Conservation (phyloP, 1,284 basidiomycete genomes). For the Serendipita sp. region DNA sequence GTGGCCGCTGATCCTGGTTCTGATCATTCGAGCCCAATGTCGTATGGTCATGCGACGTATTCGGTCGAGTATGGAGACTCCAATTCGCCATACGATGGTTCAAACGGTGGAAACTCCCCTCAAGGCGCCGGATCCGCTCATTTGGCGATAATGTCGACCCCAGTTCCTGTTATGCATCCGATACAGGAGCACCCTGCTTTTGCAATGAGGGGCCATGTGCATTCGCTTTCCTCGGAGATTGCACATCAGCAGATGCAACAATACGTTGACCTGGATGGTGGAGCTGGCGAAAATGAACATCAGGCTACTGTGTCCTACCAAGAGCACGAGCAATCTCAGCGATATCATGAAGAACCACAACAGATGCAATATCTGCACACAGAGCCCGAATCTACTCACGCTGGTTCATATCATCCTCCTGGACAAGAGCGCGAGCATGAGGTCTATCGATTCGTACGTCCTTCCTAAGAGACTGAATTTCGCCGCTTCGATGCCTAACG, state of each 20-base stretch:
- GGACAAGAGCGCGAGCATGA: background rate
- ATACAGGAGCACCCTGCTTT: background rate
- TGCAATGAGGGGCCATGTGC: slow-evolving; percentile 1
- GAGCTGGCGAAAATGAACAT: background rate
- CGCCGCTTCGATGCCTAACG: background rate
- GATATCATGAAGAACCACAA: background rate
- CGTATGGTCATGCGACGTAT: background rate
- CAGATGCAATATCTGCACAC: background rate
- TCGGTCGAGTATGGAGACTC: background rate
- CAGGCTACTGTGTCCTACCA: background rate
- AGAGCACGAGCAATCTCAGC: background rate
- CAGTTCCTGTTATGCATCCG: background rate
- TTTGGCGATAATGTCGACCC: background rate
- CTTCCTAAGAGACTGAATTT: background rate
- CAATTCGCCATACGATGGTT: background rate
- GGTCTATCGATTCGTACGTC: background rate
- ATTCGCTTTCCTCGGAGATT: slow-evolving; percentile 2
- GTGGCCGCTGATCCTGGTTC: background rate
- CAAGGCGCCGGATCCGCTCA: background rate
- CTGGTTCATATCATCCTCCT: background rate
- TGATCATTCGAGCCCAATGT: slow-evolving; percentile 1
- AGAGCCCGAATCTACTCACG: background rate
- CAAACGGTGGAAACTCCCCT: background rate
- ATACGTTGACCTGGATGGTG: slow-evolving; percentile 1
- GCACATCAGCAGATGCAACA: slow-evolving; percentile 2